phyloP scores from a whole-genome alignment of 305 asterid species.

The Fraxinus platypoda region DNA sequence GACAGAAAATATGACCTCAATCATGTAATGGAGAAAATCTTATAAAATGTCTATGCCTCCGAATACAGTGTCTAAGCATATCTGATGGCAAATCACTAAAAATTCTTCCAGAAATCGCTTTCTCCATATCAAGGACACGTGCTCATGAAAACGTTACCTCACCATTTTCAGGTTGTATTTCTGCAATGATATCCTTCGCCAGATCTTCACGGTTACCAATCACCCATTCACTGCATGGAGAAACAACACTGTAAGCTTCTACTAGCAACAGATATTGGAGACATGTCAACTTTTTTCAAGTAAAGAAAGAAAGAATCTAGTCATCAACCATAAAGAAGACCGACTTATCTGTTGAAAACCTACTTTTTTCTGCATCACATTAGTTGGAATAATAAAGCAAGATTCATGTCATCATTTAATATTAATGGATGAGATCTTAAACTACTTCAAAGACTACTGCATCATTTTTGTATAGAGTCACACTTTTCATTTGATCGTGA shows the following conservation, averaged over 20 bases:
- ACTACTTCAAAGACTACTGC: not conserved
- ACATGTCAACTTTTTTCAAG: not conserved
- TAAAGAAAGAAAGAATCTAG: not conserved
- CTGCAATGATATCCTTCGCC: slow-evolving; percentile 80
- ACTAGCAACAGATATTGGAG: not conserved
- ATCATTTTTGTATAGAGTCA: not conserved
- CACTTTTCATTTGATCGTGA: not conserved
- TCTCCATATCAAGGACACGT: slow-evolving; percentile 1
- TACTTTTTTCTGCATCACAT: not conserved
- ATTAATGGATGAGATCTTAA: not conserved
- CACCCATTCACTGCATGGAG: slow-evolving; percentile 90
- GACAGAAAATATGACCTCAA: slow-evolving; percentile 1
- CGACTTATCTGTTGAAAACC: not conserved
- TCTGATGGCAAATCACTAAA: slow-evolving; percentile 4
- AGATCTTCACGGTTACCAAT: slow-evolving; percentile 95
- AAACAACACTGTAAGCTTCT: slow-evolving; percentile 1
- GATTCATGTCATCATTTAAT: not conserved
- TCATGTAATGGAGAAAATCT: slow-evolving; percentile 16
- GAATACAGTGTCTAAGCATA: slow-evolving; percentile 1
- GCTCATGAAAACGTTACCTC: slow-evolving; percentile 65
- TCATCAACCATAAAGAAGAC: not conserved
- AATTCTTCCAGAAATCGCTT: slow-evolving; percentile 1
- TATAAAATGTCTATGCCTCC: slow-evolving; percentile 2
- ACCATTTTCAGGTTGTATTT: slow-evolving; percentile 88
- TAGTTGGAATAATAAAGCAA: not conserved